Base-by-base conservation (phyloP, 2,329 filamentous ascomycete species). In the Fusarium staphyleae region DNA sequence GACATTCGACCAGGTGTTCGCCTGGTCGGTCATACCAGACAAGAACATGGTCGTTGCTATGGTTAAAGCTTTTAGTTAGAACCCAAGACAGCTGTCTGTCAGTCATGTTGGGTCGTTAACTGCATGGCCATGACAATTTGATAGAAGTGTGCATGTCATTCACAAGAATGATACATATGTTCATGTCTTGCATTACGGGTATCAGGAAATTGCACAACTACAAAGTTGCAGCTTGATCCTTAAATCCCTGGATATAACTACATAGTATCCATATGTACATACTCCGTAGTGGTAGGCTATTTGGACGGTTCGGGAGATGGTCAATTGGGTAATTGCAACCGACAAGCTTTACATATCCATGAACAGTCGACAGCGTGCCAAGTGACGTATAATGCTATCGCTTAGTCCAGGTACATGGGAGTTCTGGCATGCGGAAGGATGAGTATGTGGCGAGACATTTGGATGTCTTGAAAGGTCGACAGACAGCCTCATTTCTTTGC, bases 401-500 rank as follows among this genome's bases (percentile, higher is more conserved):
- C 30, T 22, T 26, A 41, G 48, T 40, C 48, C 51, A 60, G 54
- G 50, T 39, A 56, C 48, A 37, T 47, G 55, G 51, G 48, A 56
- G 52, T 15, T 48, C 29, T 54, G 57, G 55, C 24, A 60, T 64
- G 57, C 48, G 63, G 55, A 46, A 41, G 44, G 13, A 43, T 24
- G 39, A 47, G 35, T 40, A 48, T 48, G 62, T 49, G 49, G 30
- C 44, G 52, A 66, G 60, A 65, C 65, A 22, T 24, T 24, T 24
- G 8, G 22, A 67, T 54, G 56, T 48, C 48, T 44, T 40, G 28
- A 24, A n/a, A n/a, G n/a, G 45, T 32, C 48, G 60, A 49, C 52
- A 66, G 60, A 49, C 52, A 66, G 62, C 55, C 60, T 67, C 65
- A 67, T 62, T 56, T 26, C 24, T 47, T 19, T 24, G 29, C 12